Percentiles rank a stretch among this genome's conserved stretches.
Conservation (phyloP, 768 basidiomycete genomes). For the Kockovaella imperatae region DNA sequence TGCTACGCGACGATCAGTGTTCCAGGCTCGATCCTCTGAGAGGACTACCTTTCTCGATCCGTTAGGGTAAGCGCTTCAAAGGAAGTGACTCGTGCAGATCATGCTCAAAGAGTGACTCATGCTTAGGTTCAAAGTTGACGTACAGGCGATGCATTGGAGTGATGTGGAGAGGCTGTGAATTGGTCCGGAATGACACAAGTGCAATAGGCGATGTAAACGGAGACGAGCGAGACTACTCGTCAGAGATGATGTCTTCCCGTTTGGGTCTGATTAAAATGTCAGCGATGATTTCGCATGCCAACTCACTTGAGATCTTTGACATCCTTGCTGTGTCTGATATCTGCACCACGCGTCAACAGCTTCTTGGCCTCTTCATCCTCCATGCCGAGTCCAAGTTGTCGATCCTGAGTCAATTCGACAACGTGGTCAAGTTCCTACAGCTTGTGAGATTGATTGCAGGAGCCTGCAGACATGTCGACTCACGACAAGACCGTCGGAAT, state of each 20-base stretch:
- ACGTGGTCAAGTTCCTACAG: constrained; percentile 69
- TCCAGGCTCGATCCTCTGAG: too few relatives aligned
- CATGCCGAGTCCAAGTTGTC: constrained; percentile 74
- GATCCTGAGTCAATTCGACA: constrained; percentile 74
- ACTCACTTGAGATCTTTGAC: constrained; percentile 59
- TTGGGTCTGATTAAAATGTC: constrained; percentile 52
- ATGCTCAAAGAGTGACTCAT: background rate
- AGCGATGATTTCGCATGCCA: background rate
- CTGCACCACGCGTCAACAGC: constrained; percentile 53
- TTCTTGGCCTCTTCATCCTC: constrained; percentile 71
- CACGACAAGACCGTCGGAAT: constrained; percentile 91
- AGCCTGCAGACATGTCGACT: constrained; percentile 6
- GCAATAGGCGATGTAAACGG: background rate
- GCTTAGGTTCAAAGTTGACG: too few relatives aligned
- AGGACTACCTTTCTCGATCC: too few relatives aligned
- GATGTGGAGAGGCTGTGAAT: background rate
- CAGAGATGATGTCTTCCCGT: constrained; percentile 85
- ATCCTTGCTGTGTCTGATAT: constrained; percentile 51
- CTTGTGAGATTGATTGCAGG: background rate
- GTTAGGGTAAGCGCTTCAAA: background rate
- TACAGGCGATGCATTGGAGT: constrained; percentile 6
- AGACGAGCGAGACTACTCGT: constrained; percentile 27
- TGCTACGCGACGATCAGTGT: too few relatives aligned
- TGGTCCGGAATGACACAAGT: background rate
- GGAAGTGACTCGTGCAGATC: background rate